A percentile compares a stretch with the other conserved stretches of the same genome.
Conservation (phyloP, 1,284 basidiomycete species). For the Pseudozyma hubeiensis region DNA sequence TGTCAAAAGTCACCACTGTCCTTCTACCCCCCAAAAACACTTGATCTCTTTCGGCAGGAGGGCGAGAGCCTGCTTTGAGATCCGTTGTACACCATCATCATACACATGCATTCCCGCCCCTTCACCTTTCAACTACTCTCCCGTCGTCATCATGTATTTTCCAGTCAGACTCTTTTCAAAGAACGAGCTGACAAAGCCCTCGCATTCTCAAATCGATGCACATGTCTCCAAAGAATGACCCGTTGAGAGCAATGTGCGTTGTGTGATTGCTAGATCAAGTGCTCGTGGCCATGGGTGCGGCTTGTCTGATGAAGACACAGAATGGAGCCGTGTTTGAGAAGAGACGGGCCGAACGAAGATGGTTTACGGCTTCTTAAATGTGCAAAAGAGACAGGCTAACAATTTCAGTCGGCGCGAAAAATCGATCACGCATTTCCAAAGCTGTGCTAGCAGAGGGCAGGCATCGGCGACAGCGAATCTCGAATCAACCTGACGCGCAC, state of each 20-base stretch:
- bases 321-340: no score
- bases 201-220: constrained; percentile 42
- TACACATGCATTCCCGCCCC: constrained; percentile 24
- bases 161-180: constrained; percentile 12
- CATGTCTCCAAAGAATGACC: constrained; percentile 28
- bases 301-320: no score
- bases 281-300: no score
- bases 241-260: not conserved
- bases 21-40: constrained; percentile 5
- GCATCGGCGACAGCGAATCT: not conserved
- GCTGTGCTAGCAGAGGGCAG: constrained; percentile 1
- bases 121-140: constrained; percentile 5
- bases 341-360: no score
- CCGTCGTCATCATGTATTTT: constrained; percentile 33
- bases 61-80: constrained; percentile 40
- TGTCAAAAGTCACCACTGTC: not conserved
- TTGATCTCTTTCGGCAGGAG: constrained; percentile 37
- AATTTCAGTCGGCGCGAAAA: not conserved
- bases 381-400: constrained; percentile 1
- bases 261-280: not conserved
- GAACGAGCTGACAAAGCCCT: constrained; percentile 22
- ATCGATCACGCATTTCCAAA: constrained; percentile 25
- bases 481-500: constrained; percentile 11
- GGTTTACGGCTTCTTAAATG: not conserved
- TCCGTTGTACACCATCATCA: constrained; percentile 36